These are phyloP conservation scores for Wickerhamiella azymoides DNA, from an alignment of 805 yeast genomes.

Conservation along the genomic window DNA sequence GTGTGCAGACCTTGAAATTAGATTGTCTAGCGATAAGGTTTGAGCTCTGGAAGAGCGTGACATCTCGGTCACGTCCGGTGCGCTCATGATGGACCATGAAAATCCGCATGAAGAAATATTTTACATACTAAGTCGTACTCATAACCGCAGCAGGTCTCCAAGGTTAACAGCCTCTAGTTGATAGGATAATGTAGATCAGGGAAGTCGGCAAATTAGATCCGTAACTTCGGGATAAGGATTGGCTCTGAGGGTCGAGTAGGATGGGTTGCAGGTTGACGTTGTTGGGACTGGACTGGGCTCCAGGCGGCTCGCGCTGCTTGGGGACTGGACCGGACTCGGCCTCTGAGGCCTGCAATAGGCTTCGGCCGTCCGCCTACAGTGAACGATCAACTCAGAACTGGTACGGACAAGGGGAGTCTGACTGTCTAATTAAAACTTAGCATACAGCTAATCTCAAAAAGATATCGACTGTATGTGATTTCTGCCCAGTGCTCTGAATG, in stretches of 20 bases:
- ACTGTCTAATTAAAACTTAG: conserved; percentile 34
- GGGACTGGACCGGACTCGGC: conserved; percentile 13
- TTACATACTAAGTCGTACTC: conserved; percentile 33
- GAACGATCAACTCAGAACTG: conserved; percentile 20
- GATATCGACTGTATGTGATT: conserved; percentile 34
- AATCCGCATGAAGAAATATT: conserved; percentile 29
- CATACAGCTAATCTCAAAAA: conserved; percentile 33
- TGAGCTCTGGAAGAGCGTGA: conserved; percentile 27
- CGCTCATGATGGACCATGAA: conserved; percentile 31
- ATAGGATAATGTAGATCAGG: conserved; percentile 33
- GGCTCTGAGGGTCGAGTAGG: conserved; percentile 31
- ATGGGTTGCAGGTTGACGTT: conserved; percentile 1
- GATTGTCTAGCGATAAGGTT: conserved; percentile 19
- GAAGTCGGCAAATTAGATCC: conserved; percentile 25
- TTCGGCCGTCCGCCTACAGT: conserved; percentile 2
- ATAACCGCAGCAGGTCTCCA: conserved; percentile 35
- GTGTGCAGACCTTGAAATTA: conserved; percentile 31
- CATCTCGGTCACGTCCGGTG: conserved; percentile 29
- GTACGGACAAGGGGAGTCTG: conserved; percentile 31
- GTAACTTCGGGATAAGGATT: conserved; percentile 33
- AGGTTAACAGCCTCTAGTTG: conserved; percentile 35
- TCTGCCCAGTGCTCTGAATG: conserved; percentile 33
- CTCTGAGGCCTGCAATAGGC: too few relatives aligned
- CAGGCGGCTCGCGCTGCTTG: conserved; percentile 5
- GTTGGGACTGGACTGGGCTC: conserved; percentile 6